phyloP scores from a whole-genome alignment of 2,329 filamentous ascomycete genomes.

The Penicillium fuscoglaucum region DNA sequence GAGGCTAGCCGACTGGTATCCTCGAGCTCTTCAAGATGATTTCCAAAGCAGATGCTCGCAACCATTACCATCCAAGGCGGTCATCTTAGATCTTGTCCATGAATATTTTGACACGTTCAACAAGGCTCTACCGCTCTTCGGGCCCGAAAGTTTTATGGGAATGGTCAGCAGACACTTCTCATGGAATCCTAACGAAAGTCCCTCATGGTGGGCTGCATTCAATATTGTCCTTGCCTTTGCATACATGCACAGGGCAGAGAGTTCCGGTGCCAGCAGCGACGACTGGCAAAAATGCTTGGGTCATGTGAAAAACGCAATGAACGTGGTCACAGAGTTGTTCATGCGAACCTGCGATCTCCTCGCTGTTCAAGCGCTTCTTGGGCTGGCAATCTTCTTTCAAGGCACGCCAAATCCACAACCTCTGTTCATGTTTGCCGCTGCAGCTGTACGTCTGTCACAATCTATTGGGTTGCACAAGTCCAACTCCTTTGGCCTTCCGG shows the following conservation, averaged over 20 bases:
- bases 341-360: constrained; percentile 19
- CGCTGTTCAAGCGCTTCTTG: constrained; percentile 23
- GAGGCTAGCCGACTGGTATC: constrained; percentile 18
- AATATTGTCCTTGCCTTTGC: constrained; percentile 25
- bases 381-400: constrained; percentile 24
- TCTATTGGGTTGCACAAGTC: constrained; percentile 25
- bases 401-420: constrained; percentile 26
- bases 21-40: constrained; percentile 16
- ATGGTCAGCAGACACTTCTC: constrained; percentile 20
- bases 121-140: constrained; percentile 15
- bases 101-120: constrained; percentile 19
- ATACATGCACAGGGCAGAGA: constrained; percentile 18
- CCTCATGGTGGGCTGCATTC: constrained; percentile 22
- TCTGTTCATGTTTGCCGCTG: constrained; percentile 24
- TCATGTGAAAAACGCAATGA: constrained; percentile 24
- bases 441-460: constrained; percentile 25
- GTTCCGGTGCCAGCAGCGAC: constrained; percentile 4
- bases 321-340: constrained; percentile 20
- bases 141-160: constrained; percentile 8
- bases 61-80: constrained; percentile 11
- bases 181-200: constrained; percentile 22
- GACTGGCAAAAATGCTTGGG: constrained; percentile 21
- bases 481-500: constrained; percentile 11
- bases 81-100: constrained; percentile 9
- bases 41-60: constrained; percentile 14